Conservation (phyloP, 108 stramenopile genomes). For the Cyclotella atomus region DNA sequence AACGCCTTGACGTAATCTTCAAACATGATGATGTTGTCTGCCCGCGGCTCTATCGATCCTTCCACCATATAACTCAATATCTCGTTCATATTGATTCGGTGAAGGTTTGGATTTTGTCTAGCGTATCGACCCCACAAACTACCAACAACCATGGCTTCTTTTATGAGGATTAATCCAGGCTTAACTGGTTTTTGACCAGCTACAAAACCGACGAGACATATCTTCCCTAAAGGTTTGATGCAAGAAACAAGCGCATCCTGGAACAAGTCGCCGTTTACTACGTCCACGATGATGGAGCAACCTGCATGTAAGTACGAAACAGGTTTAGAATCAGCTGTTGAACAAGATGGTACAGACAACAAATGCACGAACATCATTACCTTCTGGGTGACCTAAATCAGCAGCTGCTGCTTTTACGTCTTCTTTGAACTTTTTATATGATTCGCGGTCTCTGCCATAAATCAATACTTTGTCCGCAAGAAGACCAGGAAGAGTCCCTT, state of each 20-base stretch:
- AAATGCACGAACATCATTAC: not conserved
- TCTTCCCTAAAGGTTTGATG: constrained; percentile 64
- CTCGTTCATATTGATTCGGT: constrained; percentile 60
- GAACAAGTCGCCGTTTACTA: constrained; percentile 73
- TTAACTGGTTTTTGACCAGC: constrained; percentile 73
- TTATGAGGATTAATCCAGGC: constrained; percentile 54
- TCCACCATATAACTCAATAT: constrained; percentile 57
- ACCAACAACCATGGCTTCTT: constrained; percentile 62
- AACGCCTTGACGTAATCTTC: constrained; percentile 61
- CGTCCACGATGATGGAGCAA: constrained; percentile 70
- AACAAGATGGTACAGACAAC: not conserved
- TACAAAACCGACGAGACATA: constrained; percentile 73
- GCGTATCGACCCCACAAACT: constrained; percentile 76
- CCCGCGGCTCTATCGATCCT: constrained; percentile 64
- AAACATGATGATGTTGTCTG: constrained; percentile 59
- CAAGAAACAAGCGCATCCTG: constrained; percentile 60
- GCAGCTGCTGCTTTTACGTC: constrained; percentile 38
- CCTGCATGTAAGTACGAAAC: constrained; percentile 29
- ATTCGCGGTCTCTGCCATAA: constrained; percentile 57
- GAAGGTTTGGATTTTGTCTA: constrained; percentile 47
- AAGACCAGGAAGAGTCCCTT: constrained; percentile 31
- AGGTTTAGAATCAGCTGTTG: not conserved
- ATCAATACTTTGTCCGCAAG: constrained; percentile 68
- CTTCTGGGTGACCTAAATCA: constrained; percentile 55
- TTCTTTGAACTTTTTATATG: constrained; percentile 57